These are phyloP conservation scores for Hypholoma fasciculare DNA, from an alignment of 768 basidiomycete species.

Conservation along the genomic window DNA sequence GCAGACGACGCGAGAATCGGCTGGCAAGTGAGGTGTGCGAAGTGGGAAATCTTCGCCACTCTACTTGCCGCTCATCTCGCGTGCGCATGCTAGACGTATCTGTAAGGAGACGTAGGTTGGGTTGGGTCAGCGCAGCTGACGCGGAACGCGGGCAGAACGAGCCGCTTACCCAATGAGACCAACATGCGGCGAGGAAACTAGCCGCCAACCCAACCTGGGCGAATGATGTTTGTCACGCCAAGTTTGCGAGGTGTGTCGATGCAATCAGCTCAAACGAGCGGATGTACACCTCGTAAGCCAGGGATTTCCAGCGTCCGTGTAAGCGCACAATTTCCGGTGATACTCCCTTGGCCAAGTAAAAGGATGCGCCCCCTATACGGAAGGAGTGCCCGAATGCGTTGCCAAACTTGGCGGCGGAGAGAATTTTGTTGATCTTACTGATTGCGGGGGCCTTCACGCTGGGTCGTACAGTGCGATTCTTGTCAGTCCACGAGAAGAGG, in stretches of 20 bases:
- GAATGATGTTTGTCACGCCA: background rate
- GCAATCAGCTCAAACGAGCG: slow-evolving; percentile 35
- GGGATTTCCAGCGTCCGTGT: slow-evolving; percentile 36
- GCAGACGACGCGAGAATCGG: too few species aligned
- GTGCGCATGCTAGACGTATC: background rate
- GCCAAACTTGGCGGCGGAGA: slow-evolving; percentile 24
- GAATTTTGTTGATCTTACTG: slow-evolving; percentile 28
- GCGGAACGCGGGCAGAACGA: background rate
- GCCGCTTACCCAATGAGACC: background rate
- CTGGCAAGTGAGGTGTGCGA: too few species aligned
- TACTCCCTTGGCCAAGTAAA: slow-evolving; percentile 28
- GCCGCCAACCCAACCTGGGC: background rate
- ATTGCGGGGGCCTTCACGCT: slow-evolving; percentile 28
- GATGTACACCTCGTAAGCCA: slow-evolving; percentile 39
- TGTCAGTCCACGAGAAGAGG: slow-evolving; percentile 36
- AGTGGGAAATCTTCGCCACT: too few species aligned
- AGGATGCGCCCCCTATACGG: slow-evolving; percentile 40
- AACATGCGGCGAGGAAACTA: background rate
- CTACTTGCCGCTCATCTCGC: background rate
- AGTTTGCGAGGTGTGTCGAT: slow-evolving; percentile 14
- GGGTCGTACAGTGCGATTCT: slow-evolving; percentile 17
- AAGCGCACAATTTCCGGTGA: slow-evolving; percentile 34
- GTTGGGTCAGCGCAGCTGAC: background rate
- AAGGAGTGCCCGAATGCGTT: slow-evolving; percentile 42
- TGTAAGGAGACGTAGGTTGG: background rate